Base-by-base conservation (phyloP, 2,329 filamentous ascomycete species). In the Cordyceps pruinosa region DNA sequence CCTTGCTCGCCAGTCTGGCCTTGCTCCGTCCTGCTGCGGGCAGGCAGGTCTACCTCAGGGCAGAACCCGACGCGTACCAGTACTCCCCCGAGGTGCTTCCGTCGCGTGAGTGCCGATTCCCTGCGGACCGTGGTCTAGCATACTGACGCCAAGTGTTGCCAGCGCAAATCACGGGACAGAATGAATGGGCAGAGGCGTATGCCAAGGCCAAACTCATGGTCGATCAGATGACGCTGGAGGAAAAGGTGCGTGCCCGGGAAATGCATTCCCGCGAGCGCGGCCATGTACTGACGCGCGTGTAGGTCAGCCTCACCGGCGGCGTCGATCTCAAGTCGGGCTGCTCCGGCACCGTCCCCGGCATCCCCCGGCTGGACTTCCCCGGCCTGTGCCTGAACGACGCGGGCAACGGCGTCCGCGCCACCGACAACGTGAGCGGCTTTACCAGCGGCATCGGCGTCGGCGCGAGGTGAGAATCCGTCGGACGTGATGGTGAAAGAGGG, bases 191-290 rank as follows among this genome's bases (percentile, higher is more conserved):
- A 8, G 72, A 74, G 26, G 83, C 84, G 34, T 87, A 86, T 64
- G 70, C 70, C 46, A 82, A 79, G 60, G 85, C 85, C 1, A 73
- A 77, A 35, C 66, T 70, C 1, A 69, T 88, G 4, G 84, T 87
- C 12, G 71, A 72, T 28, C 77, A 81, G 51, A 81, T 88, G 79
- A 88, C 84, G 0, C 68, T 87, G 2, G 84, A 85, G 17, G 85
- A 88, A 65, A 87, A 85, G 65, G 82, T 72, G n/a, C n/a, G n/a
- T n/a, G n/a, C n/a, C n/a, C n/a, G n/a, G n/a, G n/a, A n/a, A 23
- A 4, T 41, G n/a, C 19, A 23, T 4, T 41, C 3, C 21, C 21
- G 19, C 8, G 19, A 12, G 4, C n/a, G 19, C 1, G 39, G 39
- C 2, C 2, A 4, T 30, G 10, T 23, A 30, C 28, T 47, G n/a